Evolutionary conservation across 176 grass and related monocot genomes (phyloP), one percentile per base, ranked within the genome.

Genomic region (Phragmites australis): DNA sequence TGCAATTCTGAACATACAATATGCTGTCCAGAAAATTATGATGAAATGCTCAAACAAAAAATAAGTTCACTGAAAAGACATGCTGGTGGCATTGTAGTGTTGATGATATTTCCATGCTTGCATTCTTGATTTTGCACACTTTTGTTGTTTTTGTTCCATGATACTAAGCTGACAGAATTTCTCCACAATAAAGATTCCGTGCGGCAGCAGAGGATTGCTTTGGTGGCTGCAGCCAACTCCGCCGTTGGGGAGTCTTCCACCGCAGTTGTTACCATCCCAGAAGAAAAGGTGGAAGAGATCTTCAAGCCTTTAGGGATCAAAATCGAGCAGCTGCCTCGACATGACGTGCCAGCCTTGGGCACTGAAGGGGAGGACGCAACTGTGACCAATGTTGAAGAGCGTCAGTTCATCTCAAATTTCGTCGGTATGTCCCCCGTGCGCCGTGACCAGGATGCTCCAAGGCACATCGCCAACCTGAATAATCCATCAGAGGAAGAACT

Each of bases 321-420:
- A 78, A 86, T 91, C 51, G 84, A 91, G 76, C 87, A 91, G 72
- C 85, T 93, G 50, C 83, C 90, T 75, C 85, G 86, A 15, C 81
- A 82, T 11, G 83, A 79, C 3, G 57, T 56, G 30, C 44, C 83
- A 6, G 82, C 52, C 68, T 78, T 88, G 46, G 68, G 83, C 65
- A 72, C 84, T 31, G 92, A 92, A 76, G 88, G 86, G 47, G 90
- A 94, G 76, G 94, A 84, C 12, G 53, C 76, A 13, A 32, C 67
- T 72, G 88, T 68, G 19, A 86, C 73, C 39, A 60, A 83, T 65
- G 83, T 97, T 45, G 92, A 97, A 86, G 94, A 97, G 81, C 92
- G 75, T 67, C 96, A 93, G 77, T 93, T 98, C 90, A 94, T 98
- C 51, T 89, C 92, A 46, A 98, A 89, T 63, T 88, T 97, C 22